phyloP scores from a whole-genome alignment of 2,329 filamentous ascomycete genomes.

The Ceratocystis albifundus region DNA sequence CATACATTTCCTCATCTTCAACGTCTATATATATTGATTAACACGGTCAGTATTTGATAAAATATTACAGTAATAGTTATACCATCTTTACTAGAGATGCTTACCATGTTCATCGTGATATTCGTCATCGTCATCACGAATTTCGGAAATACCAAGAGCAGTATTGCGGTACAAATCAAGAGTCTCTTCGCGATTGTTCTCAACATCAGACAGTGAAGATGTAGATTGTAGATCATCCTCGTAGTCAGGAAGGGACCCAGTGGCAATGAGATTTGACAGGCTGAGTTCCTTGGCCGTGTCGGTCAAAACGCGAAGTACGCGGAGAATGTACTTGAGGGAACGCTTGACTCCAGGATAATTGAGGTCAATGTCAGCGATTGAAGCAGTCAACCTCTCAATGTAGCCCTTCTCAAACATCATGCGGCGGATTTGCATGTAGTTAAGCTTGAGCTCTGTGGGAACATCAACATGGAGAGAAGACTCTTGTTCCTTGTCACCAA shows the following conservation, averaged over 20 bases:
- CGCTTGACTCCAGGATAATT: conserved; percentile 89
- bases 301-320: conserved; percentile 76
- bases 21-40: not conserved
- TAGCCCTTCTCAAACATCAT: conserved; percentile 99
- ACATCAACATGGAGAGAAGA: conserved; percentile 34
- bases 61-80: conserved; percentile 24
- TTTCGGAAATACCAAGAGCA: conserved; percentile 86
- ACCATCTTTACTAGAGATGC: conserved; percentile 20
- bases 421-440: conserved; percentile 60
- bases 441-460: conserved; percentile 32
- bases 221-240: conserved; percentile 78
- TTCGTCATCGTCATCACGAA: conserved; percentile 52
- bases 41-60: not conserved
- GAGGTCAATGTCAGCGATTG: conserved; percentile 89
- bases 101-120: conserved; percentile 42
- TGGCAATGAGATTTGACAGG: conserved; percentile 62
- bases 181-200: conserved; percentile 84
- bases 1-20: conserved; percentile 89
- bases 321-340: conserved; percentile 90
- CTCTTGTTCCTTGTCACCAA: conserved; percentile 60
- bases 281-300: conserved; percentile 79
- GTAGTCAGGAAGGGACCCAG: conserved; percentile 49
- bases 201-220: conserved; percentile 78
- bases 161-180: conserved; percentile 96
- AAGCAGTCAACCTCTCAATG: conserved; percentile 73